These are phyloP conservation scores for Pseudozyma thailandica DNA, from an alignment of 1,284 basidiomycete species.

Conservation along the genomic window DNA sequence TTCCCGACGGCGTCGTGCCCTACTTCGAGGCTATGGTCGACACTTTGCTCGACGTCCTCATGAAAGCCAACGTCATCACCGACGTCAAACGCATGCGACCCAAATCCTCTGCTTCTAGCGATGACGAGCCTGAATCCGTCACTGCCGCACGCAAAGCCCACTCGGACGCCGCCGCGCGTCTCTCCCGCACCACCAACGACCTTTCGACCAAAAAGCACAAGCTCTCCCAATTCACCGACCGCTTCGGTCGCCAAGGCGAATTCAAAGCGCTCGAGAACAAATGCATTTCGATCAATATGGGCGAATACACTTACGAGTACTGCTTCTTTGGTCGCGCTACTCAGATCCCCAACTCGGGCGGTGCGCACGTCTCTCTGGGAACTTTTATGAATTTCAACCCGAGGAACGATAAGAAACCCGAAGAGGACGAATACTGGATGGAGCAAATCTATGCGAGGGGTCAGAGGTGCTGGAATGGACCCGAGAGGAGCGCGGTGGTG, in stretches of 20 bases:
- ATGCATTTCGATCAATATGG: conserved; percentile 82
- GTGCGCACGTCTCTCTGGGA: conserved; percentile 82
- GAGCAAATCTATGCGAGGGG: conserved; percentile 85
- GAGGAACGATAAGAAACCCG: conserved; percentile 77
- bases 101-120: conserved; percentile 8
- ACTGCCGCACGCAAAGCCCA: conserved; percentile 72
- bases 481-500: conserved; percentile 83
- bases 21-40: conserved; percentile 80
- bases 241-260: conserved; percentile 85
- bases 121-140: conserved; percentile 58
- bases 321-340: conserved; percentile 89
- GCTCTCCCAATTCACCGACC: conserved; percentile 73
- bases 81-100: conserved; percentile 49
- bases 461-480: conserved; percentile 93
- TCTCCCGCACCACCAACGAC: conserved; percentile 71
- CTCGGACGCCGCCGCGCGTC: conserved; percentile 62
- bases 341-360: conserved; percentile 88
- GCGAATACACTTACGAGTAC: conserved; percentile 98
- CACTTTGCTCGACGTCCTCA: conserved; percentile 75
- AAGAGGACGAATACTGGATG: conserved; percentile 78
- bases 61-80: conserved; percentile 75
- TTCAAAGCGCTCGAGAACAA: conserved; percentile 92
- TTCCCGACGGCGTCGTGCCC: conserved; percentile 83
- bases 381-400: conserved; percentile 71
- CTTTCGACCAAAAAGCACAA: conserved; percentile 71